These are phyloP conservation scores for Cornus controversa DNA, from an alignment of 148 eudicot species.

Conservation along the genomic window DNA sequence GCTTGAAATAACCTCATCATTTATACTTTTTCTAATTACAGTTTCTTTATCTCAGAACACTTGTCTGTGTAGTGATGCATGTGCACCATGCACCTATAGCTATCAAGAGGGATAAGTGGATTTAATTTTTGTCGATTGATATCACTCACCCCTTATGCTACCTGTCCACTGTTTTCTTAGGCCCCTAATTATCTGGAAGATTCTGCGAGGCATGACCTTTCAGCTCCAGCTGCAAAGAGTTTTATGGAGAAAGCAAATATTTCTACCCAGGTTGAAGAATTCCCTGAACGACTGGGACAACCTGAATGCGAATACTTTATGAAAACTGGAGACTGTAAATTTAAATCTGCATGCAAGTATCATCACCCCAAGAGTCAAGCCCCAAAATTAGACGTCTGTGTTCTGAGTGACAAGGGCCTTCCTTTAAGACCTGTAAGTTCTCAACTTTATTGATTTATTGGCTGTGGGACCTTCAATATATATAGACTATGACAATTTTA, in stretches of 20 bases:
- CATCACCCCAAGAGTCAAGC: slow-evolving; percentile 50
- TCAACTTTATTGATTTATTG: not conserved
- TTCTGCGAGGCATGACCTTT: slow-evolving; percentile 16
- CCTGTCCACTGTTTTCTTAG: slow-evolving; percentile 10
- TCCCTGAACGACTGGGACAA: slow-evolving; percentile 61
- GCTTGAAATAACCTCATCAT: not conserved
- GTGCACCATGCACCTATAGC: not conserved
- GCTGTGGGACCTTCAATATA: not conserved
- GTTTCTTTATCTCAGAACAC: not conserved
- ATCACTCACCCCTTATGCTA: not conserved
- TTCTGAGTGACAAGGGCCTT: slow-evolving; percentile 41
- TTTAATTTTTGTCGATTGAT: not conserved
- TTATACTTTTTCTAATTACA: not conserved
- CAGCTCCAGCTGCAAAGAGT: slow-evolving; percentile 23
- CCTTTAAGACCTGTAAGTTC: slow-evolving; percentile 60
- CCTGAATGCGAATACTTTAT: slow-evolving; percentile 54
- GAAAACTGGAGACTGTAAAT: slow-evolving; percentile 64
- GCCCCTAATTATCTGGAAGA: slow-evolving; percentile 17
- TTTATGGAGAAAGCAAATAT: slow-evolving; percentile 20
- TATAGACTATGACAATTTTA: too few species aligned
- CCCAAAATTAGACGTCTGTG: slow-evolving; percentile 17
- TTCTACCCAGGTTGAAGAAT: slow-evolving; percentile 37
- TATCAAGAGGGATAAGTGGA: not conserved
- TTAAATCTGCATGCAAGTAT: slow-evolving; percentile 44
- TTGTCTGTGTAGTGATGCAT: not conserved